Evolutionary conservation across 805 yeast species (phyloP).

Genomic region (Candida chauliodis): DNA sequence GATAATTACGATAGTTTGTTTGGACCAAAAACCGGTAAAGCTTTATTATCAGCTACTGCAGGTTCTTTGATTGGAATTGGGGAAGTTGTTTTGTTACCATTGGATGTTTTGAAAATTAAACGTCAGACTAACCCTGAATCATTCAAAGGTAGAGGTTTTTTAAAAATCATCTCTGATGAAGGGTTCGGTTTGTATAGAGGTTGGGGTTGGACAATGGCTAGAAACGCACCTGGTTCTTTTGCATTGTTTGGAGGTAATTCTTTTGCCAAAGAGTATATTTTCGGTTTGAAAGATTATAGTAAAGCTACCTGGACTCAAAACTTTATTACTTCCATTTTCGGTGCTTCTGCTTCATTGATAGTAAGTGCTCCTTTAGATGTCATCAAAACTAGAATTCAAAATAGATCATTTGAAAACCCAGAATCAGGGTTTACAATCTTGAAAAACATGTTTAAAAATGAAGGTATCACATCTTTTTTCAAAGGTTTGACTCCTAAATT

Average conservation of each 20-base stretch:
- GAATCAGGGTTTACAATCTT: conserved; percentile 90
- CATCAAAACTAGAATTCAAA: conserved; percentile 97
- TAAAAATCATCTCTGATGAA: conserved; percentile 82
- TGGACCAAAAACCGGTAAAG: conserved; percentile 95
- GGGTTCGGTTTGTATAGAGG: conserved; percentile 94
- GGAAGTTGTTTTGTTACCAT: conserved; percentile 90
- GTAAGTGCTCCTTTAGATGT: conserved; percentile 98
- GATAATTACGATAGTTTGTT: conserved; percentile 67
- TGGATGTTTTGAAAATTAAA: conserved; percentile 95
- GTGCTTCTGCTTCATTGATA: conserved; percentile 94
- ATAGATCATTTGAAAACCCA: conserved; percentile 91
- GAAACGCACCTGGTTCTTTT: conserved; percentile 98
- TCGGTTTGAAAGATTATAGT: conserved; percentile 81
- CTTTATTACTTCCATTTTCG: conserved; percentile 89
- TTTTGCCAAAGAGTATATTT: conserved; percentile 93
- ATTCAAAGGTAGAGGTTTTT: conserved; percentile 96
- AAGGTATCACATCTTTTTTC: conserved; percentile 87
- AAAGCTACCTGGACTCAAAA: conserved; percentile 94
- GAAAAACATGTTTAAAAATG: conserved; percentile 89
- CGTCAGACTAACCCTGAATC: conserved; percentile 99
- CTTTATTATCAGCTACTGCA: conserved; percentile 94
- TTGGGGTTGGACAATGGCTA: conserved; percentile 99
- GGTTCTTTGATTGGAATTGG: conserved; percentile 98
- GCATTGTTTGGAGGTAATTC: conserved; percentile 98
- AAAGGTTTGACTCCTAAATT: conserved; percentile 96